phyloP scores from a whole-genome alignment of 169 alveolate genomes.

The Ophryocystis elektroscirrha region DNA sequence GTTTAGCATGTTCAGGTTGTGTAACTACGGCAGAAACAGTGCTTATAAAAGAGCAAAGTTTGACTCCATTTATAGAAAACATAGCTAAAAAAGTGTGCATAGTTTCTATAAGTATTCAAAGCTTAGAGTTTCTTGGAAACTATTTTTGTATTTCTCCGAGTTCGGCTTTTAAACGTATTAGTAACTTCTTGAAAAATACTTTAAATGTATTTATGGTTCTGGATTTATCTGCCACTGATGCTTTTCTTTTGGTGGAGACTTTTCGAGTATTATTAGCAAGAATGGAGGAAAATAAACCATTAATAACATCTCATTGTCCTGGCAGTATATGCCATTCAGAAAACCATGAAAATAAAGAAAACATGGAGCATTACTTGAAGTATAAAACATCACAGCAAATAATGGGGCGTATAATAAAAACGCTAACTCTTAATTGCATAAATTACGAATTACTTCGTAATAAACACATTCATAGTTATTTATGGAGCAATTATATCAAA shows the following conservation, averaged over 20 bases:
- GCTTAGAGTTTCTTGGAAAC: not conserved
- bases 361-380: not conserved
- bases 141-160: not conserved
- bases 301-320: conserved; percentile 9
- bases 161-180: not conserved
- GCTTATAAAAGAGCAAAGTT: conserved; percentile 41
- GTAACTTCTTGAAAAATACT: not conserved
- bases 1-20: conserved; percentile 74
- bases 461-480: too few relatives aligned
- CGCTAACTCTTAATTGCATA: too few relatives aligned
- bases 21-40: conserved; percentile 70
- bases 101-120: not conserved
- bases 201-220: not conserved
- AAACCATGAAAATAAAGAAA: not conserved
- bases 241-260: not conserved
- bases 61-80: not conserved
- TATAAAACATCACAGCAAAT: too few relatives aligned
- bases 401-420: too few relatives aligned
- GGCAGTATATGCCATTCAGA: not conserved
- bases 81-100: not conserved
- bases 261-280: not conserved
- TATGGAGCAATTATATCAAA: too few relatives aligned
- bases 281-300: conserved; percentile 2
- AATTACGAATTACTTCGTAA: too few relatives aligned
- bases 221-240: not conserved